A percentile compares a stretch with the other conserved stretches of the same genome.
Conservation (phyloP, 148 eudicot genomes). For the Cornus florida region DNA sequence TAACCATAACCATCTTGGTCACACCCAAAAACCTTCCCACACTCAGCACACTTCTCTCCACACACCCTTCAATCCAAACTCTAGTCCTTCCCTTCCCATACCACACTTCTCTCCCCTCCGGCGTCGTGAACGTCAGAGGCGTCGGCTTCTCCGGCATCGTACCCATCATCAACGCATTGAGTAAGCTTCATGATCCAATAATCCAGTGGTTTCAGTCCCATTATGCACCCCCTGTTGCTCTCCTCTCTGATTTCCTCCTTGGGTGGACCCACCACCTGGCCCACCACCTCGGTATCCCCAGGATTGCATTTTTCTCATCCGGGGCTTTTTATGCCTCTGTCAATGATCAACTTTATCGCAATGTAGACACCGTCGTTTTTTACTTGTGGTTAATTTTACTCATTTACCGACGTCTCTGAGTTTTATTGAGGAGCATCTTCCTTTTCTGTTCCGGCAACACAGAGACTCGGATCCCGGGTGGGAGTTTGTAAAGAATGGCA, state of each 20-base stretch:
- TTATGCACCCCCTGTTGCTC: conserved; percentile 47
- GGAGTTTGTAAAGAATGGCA: conserved; percentile 35
- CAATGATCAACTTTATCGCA: conserved; percentile 13
- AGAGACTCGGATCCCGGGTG: conserved; percentile 33
- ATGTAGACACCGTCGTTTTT: conserved; percentile 15
- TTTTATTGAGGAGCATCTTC: conserved; percentile 37
- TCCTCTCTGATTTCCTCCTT: conserved; percentile 70
- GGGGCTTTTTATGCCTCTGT: conserved; percentile 22
- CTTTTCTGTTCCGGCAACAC: conserved; percentile 36
- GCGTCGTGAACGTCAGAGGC: conserved; percentile 54
- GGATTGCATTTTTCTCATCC: conserved; percentile 47
- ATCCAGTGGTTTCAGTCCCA: conserved; percentile 51
- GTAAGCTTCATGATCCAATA: conserved; percentile 39
- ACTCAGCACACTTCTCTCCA: conserved; percentile 45
- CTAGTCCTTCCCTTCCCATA: conserved; percentile 31
- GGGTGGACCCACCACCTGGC: conserved; percentile 58
- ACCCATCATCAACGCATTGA: conserved; percentile 42
- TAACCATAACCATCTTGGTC: conserved; percentile 51
- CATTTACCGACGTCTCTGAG: conserved; percentile 46
- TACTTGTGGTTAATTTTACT: conserved; percentile 16
- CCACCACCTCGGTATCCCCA: conserved; percentile 35
- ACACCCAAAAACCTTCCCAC: conserved; percentile 63
- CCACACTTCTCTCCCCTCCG: conserved; percentile 51
- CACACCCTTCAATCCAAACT: conserved; percentile 46
- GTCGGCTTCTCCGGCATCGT: conserved; percentile 49